These are phyloP conservation scores for Pyrrhoderma lamaoense DNA, from an alignment of 1,284 basidiomycete species.

Conservation along the genomic window DNA sequence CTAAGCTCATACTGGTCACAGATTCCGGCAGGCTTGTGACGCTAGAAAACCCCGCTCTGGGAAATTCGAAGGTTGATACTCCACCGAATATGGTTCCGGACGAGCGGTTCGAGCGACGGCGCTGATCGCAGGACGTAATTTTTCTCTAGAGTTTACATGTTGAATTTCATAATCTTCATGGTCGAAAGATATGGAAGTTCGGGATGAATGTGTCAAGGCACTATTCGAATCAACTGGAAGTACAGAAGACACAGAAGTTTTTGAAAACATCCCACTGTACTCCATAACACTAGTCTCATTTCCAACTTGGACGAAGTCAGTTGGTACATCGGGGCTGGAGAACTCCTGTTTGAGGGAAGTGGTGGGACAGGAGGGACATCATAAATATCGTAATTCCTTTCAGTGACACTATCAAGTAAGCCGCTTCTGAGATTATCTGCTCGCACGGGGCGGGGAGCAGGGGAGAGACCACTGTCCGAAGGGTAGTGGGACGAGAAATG, in stretches of 20 bases:
- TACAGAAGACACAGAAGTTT: not conserved
- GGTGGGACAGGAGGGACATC: slow-evolving; percentile 2
- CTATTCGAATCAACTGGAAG: not conserved
- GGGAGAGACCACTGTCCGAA: slow-evolving; percentile 1
- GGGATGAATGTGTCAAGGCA: not conserved
- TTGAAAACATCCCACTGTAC: not conserved
- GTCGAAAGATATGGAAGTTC: slow-evolving; percentile 6
- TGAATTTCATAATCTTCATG: slow-evolving; percentile 16
- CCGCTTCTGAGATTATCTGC: slow-evolving; percentile 2
- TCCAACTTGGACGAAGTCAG: not conserved
- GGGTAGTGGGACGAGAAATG: slow-evolving; percentile 6
- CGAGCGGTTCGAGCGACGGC: slow-evolving; percentile 11
- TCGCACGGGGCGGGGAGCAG: slow-evolving; percentile 10
- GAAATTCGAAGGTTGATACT: not conserved
- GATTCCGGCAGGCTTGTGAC: slow-evolving; percentile 10
- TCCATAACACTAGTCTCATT: not conserved
- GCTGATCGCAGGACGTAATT: slow-evolving; percentile 15
- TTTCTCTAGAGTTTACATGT: slow-evolving; percentile 11
- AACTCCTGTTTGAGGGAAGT: slow-evolving; percentile 5
- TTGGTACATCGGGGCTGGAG: not conserved
- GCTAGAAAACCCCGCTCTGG: slow-evolving; percentile 2
- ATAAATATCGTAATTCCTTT: not conserved
- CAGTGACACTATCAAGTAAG: slow-evolving; percentile 1
- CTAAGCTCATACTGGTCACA: slow-evolving; percentile 2
- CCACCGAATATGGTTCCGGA: not conserved